Percentiles rank a stretch among this genome's conserved stretches.
These are phyloP conservation scores for Lentinus brumalis DNA, from an alignment of 768 basidiomycete species.

Conservation along the genomic window DNA sequence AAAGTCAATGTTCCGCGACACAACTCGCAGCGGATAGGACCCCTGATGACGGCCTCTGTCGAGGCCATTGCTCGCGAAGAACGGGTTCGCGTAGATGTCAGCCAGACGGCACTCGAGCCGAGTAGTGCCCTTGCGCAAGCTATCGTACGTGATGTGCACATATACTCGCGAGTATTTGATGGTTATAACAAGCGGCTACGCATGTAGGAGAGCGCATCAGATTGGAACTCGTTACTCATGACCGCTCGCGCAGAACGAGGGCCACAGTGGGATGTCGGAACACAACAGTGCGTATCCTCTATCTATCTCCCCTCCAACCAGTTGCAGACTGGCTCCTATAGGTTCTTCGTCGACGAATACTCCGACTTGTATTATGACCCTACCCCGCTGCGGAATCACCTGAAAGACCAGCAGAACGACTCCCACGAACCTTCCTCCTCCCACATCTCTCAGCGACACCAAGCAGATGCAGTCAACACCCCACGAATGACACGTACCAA, in stretches of 20 bases:
- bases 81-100: conserved; percentile 53
- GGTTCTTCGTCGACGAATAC: conserved; percentile 74
- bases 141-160: conserved; percentile 54
- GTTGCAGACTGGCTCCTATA: conserved; percentile 28
- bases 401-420: conserved; percentile 25
- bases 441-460: conserved; percentile 6
- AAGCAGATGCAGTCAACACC: conserved; percentile 15
- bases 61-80: conserved; percentile 54
- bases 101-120: conserved; percentile 62
- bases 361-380: conserved; percentile 78
- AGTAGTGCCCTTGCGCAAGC: conserved; percentile 54
- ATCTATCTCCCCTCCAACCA: not conserved
- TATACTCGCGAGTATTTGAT: not conserved
- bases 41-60: conserved; percentile 62
- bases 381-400: conserved; percentile 46
- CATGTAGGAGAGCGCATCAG: conserved; percentile 70
- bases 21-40: conserved; percentile 70
- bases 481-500: conserved; percentile 16
- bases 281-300: conserved; percentile 66
- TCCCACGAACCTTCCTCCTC: conserved; percentile 17
- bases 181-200: not conserved
- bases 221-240: conserved; percentile 82
- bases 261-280: conserved; percentile 87
- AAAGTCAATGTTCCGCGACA: conserved; percentile 73
- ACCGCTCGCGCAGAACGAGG: conserved; percentile 81